Evolutionary conservation across 768 basidiomycete species (phyloP).

Genomic region (Pulveroboletus sp.): DNA sequence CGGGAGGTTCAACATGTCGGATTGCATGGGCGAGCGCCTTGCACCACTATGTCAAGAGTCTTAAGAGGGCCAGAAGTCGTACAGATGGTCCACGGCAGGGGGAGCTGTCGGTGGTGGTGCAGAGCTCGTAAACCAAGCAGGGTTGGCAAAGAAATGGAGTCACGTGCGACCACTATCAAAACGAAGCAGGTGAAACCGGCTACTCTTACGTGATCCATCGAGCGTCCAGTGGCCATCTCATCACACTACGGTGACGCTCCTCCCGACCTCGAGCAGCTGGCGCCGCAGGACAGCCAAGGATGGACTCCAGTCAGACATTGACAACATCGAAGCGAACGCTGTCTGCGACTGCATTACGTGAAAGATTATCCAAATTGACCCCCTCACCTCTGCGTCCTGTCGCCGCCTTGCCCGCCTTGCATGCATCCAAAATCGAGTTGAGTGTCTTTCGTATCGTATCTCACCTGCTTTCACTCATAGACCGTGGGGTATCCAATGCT

Average conservation of each 20-base stretch:
- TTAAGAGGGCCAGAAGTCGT: too few relatives aligned
- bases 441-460: slow-evolving; percentile 9
- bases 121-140: too few relatives aligned
- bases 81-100: too few relatives aligned
- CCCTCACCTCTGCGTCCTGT: slow-evolving; percentile 59
- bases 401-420: slow-evolving; percentile 57
- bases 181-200: not conserved
- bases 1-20: too few relatives aligned
- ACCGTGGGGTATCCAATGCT: not conserved
- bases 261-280: not conserved
- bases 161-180: slow-evolving; percentile 1
- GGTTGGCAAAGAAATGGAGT: too few relatives aligned
- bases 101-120: too few relatives aligned
- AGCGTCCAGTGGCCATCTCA: not conserved
- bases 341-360: slow-evolving; percentile 60
- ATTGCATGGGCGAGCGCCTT: too few relatives aligned
- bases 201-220: not conserved
- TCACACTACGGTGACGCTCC: not conserved
- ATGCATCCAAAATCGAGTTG: slow-evolving; percentile 69
- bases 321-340: slow-evolving; percentile 43
- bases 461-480: not conserved
- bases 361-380: slow-evolving; percentile 55
- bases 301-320: slow-evolving; percentile 33
- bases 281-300: slow-evolving; percentile 9
- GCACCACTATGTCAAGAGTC: too few relatives aligned